Evolutionary conservation across 176 grass and related monocot species (phyloP).

Genomic region (Musa troglodytarum): DNA sequence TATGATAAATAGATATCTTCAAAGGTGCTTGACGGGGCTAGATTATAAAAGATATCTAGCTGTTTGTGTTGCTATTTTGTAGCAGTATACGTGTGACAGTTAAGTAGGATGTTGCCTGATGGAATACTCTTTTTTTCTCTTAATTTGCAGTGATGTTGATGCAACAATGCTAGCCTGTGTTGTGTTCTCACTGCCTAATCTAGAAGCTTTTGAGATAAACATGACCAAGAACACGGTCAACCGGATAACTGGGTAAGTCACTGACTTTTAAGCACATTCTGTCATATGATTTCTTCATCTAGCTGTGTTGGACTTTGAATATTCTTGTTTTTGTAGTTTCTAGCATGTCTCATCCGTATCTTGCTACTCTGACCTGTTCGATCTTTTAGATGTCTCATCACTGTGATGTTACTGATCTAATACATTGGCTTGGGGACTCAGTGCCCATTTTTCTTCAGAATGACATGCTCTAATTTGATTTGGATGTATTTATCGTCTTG

Average conservation of each 20-base stretch:
- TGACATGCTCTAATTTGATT: no score
- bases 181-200: slow-evolving; percentile 70
- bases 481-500: no score
- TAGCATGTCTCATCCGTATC: background rate
- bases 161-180: slow-evolving; percentile 68
- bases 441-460: no score
- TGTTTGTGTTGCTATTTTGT: background rate
- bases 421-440: no score
- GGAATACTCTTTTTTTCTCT: slow-evolving; percentile 5
- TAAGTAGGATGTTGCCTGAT: slow-evolving; percentile 16
- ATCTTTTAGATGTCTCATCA: no score
- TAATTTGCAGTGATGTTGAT: slow-evolving; percentile 68
- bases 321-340: background rate
- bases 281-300: background rate
- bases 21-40: background rate
- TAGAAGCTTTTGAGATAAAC: slow-evolving; percentile 59
- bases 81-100: background rate
- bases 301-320: background rate
- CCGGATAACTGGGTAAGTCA: slow-evolving; percentile 66
- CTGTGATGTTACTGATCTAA: no score
- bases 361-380: background rate
- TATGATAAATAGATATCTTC: background rate
- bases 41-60: background rate
- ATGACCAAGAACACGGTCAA: slow-evolving; percentile 47
- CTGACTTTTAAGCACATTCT: background rate